Conservation (phyloP, 1,284 basidiomycete genomes). For the Leccinum subrobustum region DNA sequence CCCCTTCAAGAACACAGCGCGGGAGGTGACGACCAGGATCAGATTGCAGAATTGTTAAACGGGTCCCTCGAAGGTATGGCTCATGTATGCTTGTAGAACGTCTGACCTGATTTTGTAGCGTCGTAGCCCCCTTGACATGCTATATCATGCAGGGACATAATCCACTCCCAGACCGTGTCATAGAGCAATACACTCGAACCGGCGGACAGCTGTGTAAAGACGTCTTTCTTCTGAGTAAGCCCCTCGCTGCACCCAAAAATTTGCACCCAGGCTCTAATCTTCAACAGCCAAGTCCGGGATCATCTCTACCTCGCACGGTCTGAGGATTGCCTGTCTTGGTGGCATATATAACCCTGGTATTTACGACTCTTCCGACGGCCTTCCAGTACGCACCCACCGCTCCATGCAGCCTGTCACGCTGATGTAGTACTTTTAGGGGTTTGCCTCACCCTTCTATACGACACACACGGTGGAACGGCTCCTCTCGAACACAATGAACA, state of each 20-base stretch:
- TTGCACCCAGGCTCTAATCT: constrained; percentile 1
- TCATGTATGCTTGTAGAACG: neutral
- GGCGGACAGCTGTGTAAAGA: constrained; percentile 80
- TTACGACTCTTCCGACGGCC: constrained; percentile 54
- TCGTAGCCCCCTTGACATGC: constrained; percentile 79
- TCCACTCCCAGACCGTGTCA: constrained; percentile 68
- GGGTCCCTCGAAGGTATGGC: constrained; percentile 63
- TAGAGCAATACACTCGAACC: constrained; percentile 71
- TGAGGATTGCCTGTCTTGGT: constrained; percentile 85
- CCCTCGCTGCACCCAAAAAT: constrained; percentile 7
- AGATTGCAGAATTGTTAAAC: constrained; percentile 59
- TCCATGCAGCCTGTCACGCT: neutral
- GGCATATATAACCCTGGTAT: constrained; percentile 69
- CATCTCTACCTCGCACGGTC: constrained; percentile 78
- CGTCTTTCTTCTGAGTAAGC: constrained; percentile 80
- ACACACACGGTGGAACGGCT: constrained; percentile 70
- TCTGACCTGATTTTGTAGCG: constrained; percentile 12
- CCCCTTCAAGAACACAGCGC: constrained; percentile 45
- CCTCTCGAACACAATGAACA: constrained; percentile 62
- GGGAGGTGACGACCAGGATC: constrained; percentile 41
- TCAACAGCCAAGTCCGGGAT: constrained; percentile 77
- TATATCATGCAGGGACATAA: constrained; percentile 89
- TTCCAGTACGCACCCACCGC: constrained; percentile 48
- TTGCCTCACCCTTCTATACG: constrained; percentile 70
- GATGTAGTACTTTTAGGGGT: constrained; percentile 46